A percentile compares a stretch with the other conserved stretches of the same genome.
These are phyloP conservation scores for Botryosphaeria dothidea DNA, from an alignment of 2,329 filamentous ascomycete species.

Conservation along the genomic window DNA sequence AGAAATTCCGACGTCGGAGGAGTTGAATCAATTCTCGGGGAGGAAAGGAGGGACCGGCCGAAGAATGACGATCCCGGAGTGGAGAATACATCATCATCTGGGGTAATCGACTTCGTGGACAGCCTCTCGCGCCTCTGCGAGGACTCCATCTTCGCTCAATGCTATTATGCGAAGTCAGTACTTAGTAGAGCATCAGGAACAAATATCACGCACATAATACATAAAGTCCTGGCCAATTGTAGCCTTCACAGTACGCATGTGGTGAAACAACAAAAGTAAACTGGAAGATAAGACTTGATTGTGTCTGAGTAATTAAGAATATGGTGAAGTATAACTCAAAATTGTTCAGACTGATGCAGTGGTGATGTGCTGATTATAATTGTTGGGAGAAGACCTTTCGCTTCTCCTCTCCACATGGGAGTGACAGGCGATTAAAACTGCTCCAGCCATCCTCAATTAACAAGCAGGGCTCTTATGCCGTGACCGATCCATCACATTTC, in stretches of 20 bases:
- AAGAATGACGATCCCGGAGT: not conserved
- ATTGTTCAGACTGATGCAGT: not conserved
- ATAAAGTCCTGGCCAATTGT: not conserved
- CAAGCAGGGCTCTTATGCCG: not conserved
- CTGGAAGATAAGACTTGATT: not conserved
- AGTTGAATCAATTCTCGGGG: not conserved
- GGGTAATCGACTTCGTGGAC: not conserved
- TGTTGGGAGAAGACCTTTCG: not conserved
- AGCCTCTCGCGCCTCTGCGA: not conserved
- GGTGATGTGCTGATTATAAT: not conserved
- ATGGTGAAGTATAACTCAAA: not conserved
- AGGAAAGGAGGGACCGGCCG: not conserved
- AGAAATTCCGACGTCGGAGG: not conserved
- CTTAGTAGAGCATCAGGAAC: not conserved
- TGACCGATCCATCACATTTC: not conserved
- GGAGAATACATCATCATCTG: not conserved
- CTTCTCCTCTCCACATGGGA: not conserved
- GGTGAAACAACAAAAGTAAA: not conserved
- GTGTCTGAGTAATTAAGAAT: not conserved
- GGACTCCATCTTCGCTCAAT: not conserved
- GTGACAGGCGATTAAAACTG: not conserved
- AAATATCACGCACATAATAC: not conserved
- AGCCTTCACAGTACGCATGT: not conserved
- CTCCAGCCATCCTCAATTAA: constrained; percentile 10
- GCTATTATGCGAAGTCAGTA: not conserved